Conservation (phyloP, 495 filamentous ascomycete genomes). For the Monascus purpureus region DNA sequence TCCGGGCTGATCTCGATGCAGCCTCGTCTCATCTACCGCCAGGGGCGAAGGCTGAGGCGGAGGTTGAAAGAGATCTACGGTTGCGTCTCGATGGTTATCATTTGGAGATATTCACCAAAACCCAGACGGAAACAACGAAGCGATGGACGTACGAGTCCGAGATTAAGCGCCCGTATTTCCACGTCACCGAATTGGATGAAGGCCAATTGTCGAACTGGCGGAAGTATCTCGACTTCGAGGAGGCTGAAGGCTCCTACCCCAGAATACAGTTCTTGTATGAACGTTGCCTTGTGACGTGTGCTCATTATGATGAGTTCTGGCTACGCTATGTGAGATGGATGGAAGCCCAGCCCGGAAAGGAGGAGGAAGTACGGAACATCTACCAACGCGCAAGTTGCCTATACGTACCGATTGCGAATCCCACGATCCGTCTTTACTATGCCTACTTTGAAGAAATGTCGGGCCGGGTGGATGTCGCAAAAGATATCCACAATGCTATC, state of each 20-base stretch:
- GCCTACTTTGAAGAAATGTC: constrained; percentile 87
- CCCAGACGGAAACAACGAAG: constrained; percentile 81
- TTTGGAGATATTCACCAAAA: constrained; percentile 66
- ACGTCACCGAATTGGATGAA: constrained; percentile 84
- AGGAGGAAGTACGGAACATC: constrained; percentile 85
- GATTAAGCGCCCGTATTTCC: constrained; percentile 94
- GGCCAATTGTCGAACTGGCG: constrained; percentile 82
- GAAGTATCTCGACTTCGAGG: constrained; percentile 95
- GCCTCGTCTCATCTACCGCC: constrained; percentile 29
- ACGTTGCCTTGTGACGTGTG: constrained; percentile 80
- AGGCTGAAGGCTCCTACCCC: constrained; percentile 62
- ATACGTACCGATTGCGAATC: constrained; percentile 71
- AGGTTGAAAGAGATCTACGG: constrained; percentile 74
- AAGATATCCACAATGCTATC: constrained; percentile 72
- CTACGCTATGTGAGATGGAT: constrained; percentile 96
- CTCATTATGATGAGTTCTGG: constrained; percentile 97
- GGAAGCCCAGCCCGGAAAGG: constrained; percentile 63
- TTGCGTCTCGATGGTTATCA: constrained; percentile 66
- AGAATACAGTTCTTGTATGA: constrained; percentile 82
- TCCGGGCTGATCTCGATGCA: constrained; percentile 54
- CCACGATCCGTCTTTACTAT: constrained; percentile 73
- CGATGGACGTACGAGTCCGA: constrained; percentile 91
- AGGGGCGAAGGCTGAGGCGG: constrained; percentile 47
- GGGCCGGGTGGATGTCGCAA: constrained; percentile 60
- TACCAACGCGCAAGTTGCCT: constrained; percentile 77